Base-by-base conservation (phyloP, 1,139 yeast species). In the Sugiyamaella grinbergsii region DNA sequence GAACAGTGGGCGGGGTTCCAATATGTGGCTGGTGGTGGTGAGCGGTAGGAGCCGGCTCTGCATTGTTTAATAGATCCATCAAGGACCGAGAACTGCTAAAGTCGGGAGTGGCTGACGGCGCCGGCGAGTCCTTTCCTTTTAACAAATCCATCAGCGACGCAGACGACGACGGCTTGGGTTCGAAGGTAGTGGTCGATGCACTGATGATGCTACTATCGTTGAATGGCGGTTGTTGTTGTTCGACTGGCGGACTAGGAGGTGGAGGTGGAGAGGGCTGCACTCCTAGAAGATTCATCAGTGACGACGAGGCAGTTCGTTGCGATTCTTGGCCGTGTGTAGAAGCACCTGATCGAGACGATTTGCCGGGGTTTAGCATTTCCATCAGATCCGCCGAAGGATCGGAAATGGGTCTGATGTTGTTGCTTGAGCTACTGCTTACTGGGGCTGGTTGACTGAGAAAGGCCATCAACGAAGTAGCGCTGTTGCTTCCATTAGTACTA, bases 71-170 rank as follows among this genome's bases (percentile, higher is more conserved):
- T 10, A 47, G 19, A 18, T 47, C 50, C 50, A 47, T 47, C 26
- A 47, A 22, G 5, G 44, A 36, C 8, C 40, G 43, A 15, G 49
- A 37, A 4, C 29, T 24, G 10, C 7, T 31, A 5, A 29, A 2
- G 6, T 37, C 49, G 1, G 37, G 11, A 19, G 37, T 28, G 6
- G 20, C 23, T 4, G 37, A 6, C 16, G 34, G 34, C 7, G 43
- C 16, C 15, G 45, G 28, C n/a, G 36, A 10, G 13, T 15, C 19
- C 20, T 31, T 32, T 8, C 43, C 43, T 15, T 29, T 45, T 10
- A 45, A 24, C 19, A 45, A 29, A 32, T 45, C 49, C 49, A 45
- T 45, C 6, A 45, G 38, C 16, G 49, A 45, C 8, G 47, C 33
- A 5, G 40, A 23, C 24, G 47, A 4, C 11, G 28, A 10, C 13